phyloP scores from a whole-genome alignment of 768 basidiomycete species.

The Inosperma sp. region DNA sequence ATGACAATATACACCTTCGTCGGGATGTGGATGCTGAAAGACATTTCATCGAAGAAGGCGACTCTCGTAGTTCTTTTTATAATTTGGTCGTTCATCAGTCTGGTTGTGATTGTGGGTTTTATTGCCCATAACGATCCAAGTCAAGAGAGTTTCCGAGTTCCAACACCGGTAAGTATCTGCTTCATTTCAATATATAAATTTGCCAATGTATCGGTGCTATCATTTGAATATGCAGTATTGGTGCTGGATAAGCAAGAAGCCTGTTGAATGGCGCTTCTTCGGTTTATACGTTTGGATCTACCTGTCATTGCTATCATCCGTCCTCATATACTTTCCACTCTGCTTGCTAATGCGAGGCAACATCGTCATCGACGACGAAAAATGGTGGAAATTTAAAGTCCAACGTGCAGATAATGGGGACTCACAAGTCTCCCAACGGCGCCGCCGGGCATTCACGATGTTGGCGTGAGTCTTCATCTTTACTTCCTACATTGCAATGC shows the following conservation, averaged over 20 bases:
- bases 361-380: not conserved
- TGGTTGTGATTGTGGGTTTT: not conserved
- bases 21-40: not conserved
- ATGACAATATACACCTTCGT: not conserved
- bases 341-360: conserved; percentile 2
- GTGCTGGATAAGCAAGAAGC: not conserved
- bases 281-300: not conserved
- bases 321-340: not conserved
- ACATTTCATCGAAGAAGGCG: not conserved
- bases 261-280: not conserved
- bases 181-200: not conserved
- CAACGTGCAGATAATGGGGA: not conserved
- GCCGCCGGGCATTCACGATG: not conserved
- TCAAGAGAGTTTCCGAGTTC: not conserved
- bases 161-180: not conserved
- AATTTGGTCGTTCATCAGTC: not conserved
- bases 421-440: not conserved
- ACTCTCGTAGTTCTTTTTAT: not conserved
- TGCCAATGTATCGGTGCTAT: not conserved
- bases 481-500: not conserved
- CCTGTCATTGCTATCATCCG: not conserved
- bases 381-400: not conserved
- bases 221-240: not conserved
- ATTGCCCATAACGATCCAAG: not conserved
- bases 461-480: not conserved